phyloP scores from a whole-genome alignment of 1,284 basidiomycete genomes.

The Cryptococcus amylolentus region DNA sequence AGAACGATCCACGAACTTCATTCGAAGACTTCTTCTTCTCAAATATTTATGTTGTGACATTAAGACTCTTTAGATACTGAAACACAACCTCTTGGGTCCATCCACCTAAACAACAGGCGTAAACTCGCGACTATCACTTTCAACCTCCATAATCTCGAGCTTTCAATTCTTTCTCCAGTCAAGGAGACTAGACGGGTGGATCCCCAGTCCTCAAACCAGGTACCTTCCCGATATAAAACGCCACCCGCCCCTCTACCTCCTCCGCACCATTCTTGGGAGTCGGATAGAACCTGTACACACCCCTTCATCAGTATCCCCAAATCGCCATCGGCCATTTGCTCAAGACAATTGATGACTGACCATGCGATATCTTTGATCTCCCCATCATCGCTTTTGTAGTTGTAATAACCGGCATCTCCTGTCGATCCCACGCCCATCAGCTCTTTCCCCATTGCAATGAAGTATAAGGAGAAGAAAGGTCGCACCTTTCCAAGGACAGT shows the following conservation, averaged over 20 bases:
- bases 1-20: no score
- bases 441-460: background rate
- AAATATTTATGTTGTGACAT: no score
- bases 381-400: conserved; percentile 36
- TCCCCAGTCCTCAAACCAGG: conserved; percentile 33
- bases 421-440: background rate
- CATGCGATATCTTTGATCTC: conserved; percentile 44
- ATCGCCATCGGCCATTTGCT: background rate
- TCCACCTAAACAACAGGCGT: no score
- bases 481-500: conserved; percentile 43
- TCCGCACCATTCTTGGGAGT: conserved; percentile 36
- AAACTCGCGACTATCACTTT: no score
- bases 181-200: conserved; percentile 18
- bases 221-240: conserved; percentile 42
- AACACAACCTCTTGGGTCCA: no score
- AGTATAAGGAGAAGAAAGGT: background rate
- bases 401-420: conserved; percentile 42
- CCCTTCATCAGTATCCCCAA: background rate
- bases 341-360: conserved; percentile 14
- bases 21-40: no score
- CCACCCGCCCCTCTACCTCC: conserved; percentile 35
- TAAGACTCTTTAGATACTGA: no score
- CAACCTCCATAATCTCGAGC: no score
- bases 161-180: no score
- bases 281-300: conserved; percentile 39